Conservation (phyloP, 371 early-diverging fungal species). For the Choanephora cucurbitarum region DNA sequence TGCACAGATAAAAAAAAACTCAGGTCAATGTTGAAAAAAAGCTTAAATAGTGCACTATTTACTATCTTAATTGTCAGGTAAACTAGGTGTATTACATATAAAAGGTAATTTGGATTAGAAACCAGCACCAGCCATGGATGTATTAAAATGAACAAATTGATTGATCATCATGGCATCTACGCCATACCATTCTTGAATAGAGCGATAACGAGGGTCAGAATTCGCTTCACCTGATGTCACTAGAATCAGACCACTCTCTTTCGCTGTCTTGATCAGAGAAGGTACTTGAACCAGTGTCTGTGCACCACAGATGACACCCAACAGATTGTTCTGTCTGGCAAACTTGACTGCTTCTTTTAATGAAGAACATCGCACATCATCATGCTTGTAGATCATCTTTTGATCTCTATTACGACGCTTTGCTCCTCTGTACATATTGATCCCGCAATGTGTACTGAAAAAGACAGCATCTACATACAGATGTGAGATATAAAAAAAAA, state of each 20-base stretch:
- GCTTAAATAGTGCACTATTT: too few relatives aligned
- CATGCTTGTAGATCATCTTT: slow-evolving; percentile 22
- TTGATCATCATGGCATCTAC: slow-evolving; percentile 85
- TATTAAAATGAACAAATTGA: slow-evolving; percentile 49
- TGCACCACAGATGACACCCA: slow-evolving; percentile 89
- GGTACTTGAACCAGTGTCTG: slow-evolving; percentile 89
- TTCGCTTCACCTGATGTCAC: slow-evolving; percentile 85
- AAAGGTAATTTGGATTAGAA: too few relatives aligned
- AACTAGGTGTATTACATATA: too few relatives aligned
- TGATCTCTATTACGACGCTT: slow-evolving; percentile 33
- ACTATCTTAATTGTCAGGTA: too few relatives aligned
- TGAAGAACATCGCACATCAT: slow-evolving; percentile 54
- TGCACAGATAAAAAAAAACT: too few relatives aligned
- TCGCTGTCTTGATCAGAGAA: slow-evolving; percentile 81
- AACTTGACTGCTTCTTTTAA: slow-evolving; percentile 76
- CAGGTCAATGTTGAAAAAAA: too few relatives aligned
- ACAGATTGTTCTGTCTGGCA: slow-evolving; percentile 72
- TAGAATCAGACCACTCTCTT: slow-evolving; percentile 87
- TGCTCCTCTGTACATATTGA: slow-evolving; percentile 54
- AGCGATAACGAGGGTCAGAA: slow-evolving; percentile 56
- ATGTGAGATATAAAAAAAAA: neutral
- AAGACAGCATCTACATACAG: slow-evolving; percentile 79
- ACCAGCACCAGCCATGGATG: slow-evolving; percentile 51
- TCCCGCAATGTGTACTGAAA: slow-evolving; percentile 79
- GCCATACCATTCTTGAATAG: slow-evolving; percentile 76